Base-by-base conservation (phyloP, 2,329 filamentous ascomycete species). In the Talaromyces marneffei region DNA sequence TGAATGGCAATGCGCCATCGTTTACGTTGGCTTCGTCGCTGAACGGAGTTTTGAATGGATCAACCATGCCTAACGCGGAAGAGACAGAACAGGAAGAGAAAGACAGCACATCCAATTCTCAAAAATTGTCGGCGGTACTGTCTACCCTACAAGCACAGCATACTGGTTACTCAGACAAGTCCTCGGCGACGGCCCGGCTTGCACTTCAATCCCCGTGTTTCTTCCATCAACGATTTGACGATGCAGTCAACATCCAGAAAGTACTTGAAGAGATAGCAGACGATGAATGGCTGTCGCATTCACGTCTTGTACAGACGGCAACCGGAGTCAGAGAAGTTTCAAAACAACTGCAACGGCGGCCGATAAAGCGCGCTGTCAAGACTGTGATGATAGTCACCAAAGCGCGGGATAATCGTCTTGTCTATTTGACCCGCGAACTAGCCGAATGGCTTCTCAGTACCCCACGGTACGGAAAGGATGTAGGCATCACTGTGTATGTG, bases 321-420 rank as follows among this genome's bases (percentile, higher is more conserved):
- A 96, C 91, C 0, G 90, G 92, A 52, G 94, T 99, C 20, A 87
- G 94, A 58, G 94, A 99, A 77, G 92, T 99, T 12, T 95, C 92
- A 16, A 93, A 95, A 76, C 94, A 97, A 77, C 82, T 99, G 62
- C 93, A 96, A 78, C 87, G 93, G 60, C 86, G 91, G 42, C 93
- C 94, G 23, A 91, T 97, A 75, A 94, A 90, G 77, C 88, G 92
- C 66, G 92, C 92, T 10, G 92, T 99, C 52, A 87, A 86, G 71
- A 97, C 91, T 73, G 85, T 99, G 70, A 97, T 99, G 94, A 96
- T 99, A 70, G 91, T 99, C 66, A 99, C 94, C 64, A 99, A 97
- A 77, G 94, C 94, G 23, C 87, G 94, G 65, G 94, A 99, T 78
- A 97, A 99, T 72, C 87, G 91, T 67, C 83, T 99, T 16, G 93